phyloP scores from a whole-genome alignment of 257 asterid genomes.

The Gentiana dahurica region DNA sequence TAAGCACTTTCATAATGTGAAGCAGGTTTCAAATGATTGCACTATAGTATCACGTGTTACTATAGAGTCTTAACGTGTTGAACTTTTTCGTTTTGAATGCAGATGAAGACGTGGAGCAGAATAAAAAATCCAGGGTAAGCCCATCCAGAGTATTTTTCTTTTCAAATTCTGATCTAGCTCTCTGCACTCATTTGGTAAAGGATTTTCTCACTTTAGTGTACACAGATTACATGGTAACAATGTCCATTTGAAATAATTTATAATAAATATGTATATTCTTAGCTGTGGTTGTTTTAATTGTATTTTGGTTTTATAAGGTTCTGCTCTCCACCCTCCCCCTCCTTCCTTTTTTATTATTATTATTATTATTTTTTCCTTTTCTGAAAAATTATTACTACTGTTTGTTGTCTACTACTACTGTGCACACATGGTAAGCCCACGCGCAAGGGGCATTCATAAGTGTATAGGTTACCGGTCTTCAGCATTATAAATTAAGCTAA shows the following conservation, averaged over 20 bases:
- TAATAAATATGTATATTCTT: too few species aligned
- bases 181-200: background rate
- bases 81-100: conserved; percentile 19
- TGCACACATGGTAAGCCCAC: too few species aligned
- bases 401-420: too few species aligned
- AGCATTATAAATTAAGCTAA: too few species aligned
- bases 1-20: background rate
- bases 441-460: too few species aligned
- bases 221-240: background rate
- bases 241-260: background rate
- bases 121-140: conserved; percentile 36
- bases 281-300: too few species aligned
- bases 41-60: conserved; percentile 1
- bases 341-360: too few species aligned
- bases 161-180: background rate
- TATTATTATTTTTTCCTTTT: too few species aligned
- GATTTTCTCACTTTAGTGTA: background rate
- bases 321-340: too few species aligned
- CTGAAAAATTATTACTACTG: too few species aligned
- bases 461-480: too few species aligned
- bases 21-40: background rate
- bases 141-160: conserved; percentile 1
- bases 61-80: conserved; percentile 11
- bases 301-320: too few species aligned
- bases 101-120: conserved; percentile 41